Evolutionary conservation across 768 basidiomycete genomes (phyloP), one percentile per base, ranked within the genome.

Genomic region (Boletus eberwhitei): DNA sequence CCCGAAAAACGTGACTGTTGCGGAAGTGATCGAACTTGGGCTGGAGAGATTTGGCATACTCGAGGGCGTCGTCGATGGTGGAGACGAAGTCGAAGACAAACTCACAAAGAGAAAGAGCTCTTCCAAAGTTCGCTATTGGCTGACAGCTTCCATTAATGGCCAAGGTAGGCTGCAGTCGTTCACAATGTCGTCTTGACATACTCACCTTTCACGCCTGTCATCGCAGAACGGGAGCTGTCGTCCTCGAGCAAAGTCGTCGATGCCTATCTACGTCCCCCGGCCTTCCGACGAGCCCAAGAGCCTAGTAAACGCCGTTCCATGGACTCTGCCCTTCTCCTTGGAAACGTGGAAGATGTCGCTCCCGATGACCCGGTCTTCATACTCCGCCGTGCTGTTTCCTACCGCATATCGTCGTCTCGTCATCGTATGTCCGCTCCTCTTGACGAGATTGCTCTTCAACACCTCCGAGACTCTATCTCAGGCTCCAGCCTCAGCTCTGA

Each of bases 31-130:
- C 37, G 97, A 99, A 70, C 77, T 90, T 36, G 90, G 88, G 6
- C 68, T 99, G 58, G 97, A 98, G 65, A 75, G 93, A 54, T 98
- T 98, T 65, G 97, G 97, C 3, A 97, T 99, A 52, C 75, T 83
- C 35, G 96, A 97, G 37, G 97, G 95, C n/a, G 93, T 99, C 2
- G 96, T 98, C 3, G 95, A 98, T 69, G 97, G 97, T 2, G 97
- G 97, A 2, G 97, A 99, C 69, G 96, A 98, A 64, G 83, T 99
- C 1, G 97, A 99, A 71, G 96, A 98, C 67, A 94, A 96, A 68
- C 76, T 86, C 34, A 78, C 82, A 8, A 93, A 93, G 73, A 77
- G 94, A 54, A 79, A 87, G 59, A 96, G 92, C 66, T 77, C 82
- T 8, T 71, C 81, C 9, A 79, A 90, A 53, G 90, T 98, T 35